Base-by-base conservation (phyloP, 1,284 basidiomycete genomes). In the Malassezia vespertilionis region DNA sequence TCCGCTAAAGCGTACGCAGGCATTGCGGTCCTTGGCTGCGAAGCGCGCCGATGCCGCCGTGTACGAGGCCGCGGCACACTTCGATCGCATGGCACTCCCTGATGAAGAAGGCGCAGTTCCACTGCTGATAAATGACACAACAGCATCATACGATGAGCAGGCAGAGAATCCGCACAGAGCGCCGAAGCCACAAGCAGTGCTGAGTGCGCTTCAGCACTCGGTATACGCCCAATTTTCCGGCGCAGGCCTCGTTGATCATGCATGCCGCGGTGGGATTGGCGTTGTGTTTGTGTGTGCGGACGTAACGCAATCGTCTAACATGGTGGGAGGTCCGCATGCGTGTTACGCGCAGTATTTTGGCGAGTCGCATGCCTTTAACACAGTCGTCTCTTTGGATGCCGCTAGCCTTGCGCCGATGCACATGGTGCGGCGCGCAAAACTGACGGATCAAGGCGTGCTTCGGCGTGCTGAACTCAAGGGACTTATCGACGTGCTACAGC, bases 391-490 rank as follows among this genome's bases (percentile, higher is more conserved):
- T 10, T 22, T 40, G 18, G 5, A 12, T 1, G 5, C 11, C 24
- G 15, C 9, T 4, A 14, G 31, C n/a, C 24, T 40, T 15, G 15
- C 26, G 20, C 7, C 11, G 8, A 8, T 21, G 40, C 54, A 58
- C 2, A 50, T 58, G 22, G 50, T 52, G 9, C 56, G 57, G 30
- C 58, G 60, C 7, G 55, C 58, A 20, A 54, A 60, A 5, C 55
- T 58, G 14, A 54, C 49, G 0, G 41, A 56, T 0, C 40, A 49
- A 7, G 57, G 55, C 20, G 51, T 62, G 8, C 41, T 44, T 2
- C 60, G 62, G 6, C 54, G 62, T 9, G 60, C 60, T 11, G 60
- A 65, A 33, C 40, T 65, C 21, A 40, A 56, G 2, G 58, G 58
- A 9, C 48, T 56, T 22, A 55, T 60, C 39, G 46, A 44, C 3